A percentile compares a stretch with the other conserved stretches of the same genome.
These are phyloP conservation scores for Xylogone sp. DNA, from an alignment of 2,329 filamentous ascomycete genomes.

Conservation along the genomic window DNA sequence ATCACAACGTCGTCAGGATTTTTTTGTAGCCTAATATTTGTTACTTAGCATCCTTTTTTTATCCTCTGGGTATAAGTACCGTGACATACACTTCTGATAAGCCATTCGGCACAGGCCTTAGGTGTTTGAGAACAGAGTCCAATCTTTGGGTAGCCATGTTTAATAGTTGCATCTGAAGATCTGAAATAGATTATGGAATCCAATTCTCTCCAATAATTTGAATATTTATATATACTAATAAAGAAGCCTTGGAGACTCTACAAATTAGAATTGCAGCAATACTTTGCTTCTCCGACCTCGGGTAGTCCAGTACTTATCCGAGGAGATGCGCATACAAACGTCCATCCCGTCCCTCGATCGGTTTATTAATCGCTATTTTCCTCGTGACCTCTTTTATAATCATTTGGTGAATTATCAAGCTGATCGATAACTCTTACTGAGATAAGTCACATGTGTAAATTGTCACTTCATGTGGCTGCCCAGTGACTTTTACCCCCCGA, in stretches of 20 bases:
- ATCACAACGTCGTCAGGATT: conserved; percentile 73
- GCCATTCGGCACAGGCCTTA: background rate
- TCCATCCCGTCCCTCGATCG: too few relatives aligned
- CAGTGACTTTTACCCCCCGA: too few relatives aligned
- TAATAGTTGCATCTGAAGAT: background rate
- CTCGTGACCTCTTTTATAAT: too few relatives aligned
- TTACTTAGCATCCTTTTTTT: background rate
- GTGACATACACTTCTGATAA: background rate
- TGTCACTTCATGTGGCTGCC: too few relatives aligned
- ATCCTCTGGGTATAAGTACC: conserved; percentile 19
- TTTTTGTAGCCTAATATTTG: conserved; percentile 50
- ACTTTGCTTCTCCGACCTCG: background rate
- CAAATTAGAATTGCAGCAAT: background rate
- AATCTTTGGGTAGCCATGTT: background rate
- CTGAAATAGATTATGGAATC: background rate
- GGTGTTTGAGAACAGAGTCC: background rate
- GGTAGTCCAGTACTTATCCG: background rate
- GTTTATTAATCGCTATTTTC: too few relatives aligned
- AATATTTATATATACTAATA: background rate
- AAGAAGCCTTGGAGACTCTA: background rate
- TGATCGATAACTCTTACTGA: too few relatives aligned
- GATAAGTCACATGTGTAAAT: too few relatives aligned
- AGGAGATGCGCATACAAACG: too few relatives aligned
- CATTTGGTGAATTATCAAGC: too few relatives aligned
- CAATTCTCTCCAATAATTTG: background rate